Base-by-base conservation (phyloP, 2,329 filamentous ascomycete species). In the Aspergillus alliaceus region DNA sequence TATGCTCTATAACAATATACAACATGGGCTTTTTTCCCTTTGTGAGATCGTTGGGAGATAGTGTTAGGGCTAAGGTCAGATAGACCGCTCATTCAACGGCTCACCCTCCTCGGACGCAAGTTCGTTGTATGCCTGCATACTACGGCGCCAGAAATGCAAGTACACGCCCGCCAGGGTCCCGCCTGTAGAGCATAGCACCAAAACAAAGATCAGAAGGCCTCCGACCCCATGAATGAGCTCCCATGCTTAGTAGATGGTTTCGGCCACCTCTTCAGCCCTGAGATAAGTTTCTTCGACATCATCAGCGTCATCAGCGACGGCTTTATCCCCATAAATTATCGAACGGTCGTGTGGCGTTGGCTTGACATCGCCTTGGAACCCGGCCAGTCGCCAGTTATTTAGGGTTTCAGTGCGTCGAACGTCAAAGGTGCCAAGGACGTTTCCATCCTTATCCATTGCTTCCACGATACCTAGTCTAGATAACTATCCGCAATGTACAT, bases 381-480 rank as follows among this genome's bases (percentile, higher is more conserved):
- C 71, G 7, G 64, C 69, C n/a, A 66, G 61, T 18, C 62, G 58
- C 71, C 71, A 73, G 54, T 72, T 65, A 18, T 44, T 49, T 1
- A 69, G 71, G 2, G 62, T 64, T 7, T 57, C 51, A 27, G 64
- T 72, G 29, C 67, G 68, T 15, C 60, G 56, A 11, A 68, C 46
- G 4, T 55, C 42, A 1, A 70, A 73, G 22, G 62, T 68, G n/a
- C 70, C 68, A 18, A 74, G 52, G 14, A 65, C 48, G 25, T 64
- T 66, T 24, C 64, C 64, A 12, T 68, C 48, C 2, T 29, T 29
- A 42, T 71, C 69, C 7, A 73, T 20, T 6, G 70, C 71, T 29
- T 72, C 69, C 1, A 62, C 71, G 65, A 65, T 2, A 73, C 55
- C 64, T 65, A 71, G 51, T 72, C 69, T 52, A 72, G 46, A 31